Evolutionary conservation across 805 yeast genomes (phyloP).

Genomic region (Brettanomyces custersianus): DNA sequence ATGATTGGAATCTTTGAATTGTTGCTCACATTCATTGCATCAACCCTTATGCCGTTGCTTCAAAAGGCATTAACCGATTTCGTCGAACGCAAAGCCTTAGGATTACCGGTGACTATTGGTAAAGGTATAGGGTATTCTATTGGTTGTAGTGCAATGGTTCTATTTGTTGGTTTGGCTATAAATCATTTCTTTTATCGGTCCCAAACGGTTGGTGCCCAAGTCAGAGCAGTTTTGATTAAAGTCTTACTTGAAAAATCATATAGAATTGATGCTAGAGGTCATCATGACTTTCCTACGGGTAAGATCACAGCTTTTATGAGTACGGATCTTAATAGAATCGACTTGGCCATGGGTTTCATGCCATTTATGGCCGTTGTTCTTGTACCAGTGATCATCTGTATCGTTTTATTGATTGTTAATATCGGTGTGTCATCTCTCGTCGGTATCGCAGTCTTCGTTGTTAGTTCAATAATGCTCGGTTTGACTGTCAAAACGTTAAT

Average conservation of each 20-base stretch:
- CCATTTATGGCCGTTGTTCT: constrained; percentile 60
- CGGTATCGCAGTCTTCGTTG: constrained; percentile 51
- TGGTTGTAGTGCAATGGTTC: constrained; percentile 55
- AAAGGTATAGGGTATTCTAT: constrained; percentile 72
- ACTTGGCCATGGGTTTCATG: constrained; percentile 60
- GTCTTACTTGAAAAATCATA: constrained; percentile 61
- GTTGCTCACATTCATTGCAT: constrained; percentile 34
- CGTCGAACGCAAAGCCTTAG: constrained; percentile 42
- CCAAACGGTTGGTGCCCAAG: constrained; percentile 58
- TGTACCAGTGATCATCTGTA: constrained; percentile 48
- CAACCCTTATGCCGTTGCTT: constrained; percentile 55
- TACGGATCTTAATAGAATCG: constrained; percentile 73
- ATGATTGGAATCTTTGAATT: constrained; percentile 31
- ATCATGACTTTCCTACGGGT: constrained; percentile 57
- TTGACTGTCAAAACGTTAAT: constrained; percentile 41
- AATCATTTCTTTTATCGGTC: constrained; percentile 58
- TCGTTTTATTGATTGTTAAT: constrained; percentile 57
- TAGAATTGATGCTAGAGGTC: constrained; percentile 49
- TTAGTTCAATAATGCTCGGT: constrained; percentile 40
- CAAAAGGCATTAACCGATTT: constrained; percentile 55
- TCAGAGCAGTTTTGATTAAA: constrained; percentile 60
- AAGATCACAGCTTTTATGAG: constrained; percentile 71
- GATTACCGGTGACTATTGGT: constrained; percentile 34
- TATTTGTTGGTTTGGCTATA: constrained; percentile 36
- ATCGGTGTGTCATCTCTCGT: constrained; percentile 67